These are phyloP conservation scores for Dipteronia sinensis DNA, from an alignment of 345 rosid species.

Conservation along the genomic window DNA sequence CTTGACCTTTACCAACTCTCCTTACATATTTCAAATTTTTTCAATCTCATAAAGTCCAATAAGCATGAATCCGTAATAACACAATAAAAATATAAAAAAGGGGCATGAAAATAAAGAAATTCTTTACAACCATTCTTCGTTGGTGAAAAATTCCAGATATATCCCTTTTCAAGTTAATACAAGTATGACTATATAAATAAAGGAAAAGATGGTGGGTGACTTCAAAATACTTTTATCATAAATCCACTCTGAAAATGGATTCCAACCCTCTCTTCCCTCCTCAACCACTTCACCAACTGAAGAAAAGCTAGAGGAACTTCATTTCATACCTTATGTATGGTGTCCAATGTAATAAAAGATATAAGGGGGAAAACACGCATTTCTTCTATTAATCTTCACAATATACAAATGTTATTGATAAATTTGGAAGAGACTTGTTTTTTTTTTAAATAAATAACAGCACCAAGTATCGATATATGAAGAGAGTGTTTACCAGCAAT, in stretches of 20 bases:
- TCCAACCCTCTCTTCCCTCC: not conserved
- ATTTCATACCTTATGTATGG: not conserved
- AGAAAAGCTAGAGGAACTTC: not conserved
- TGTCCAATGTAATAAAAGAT: not conserved
- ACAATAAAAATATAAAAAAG: not conserved
- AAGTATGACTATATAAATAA: not conserved
- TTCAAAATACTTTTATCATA: not conserved
- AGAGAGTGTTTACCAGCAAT: conserved; percentile 48
- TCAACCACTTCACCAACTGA: not conserved
- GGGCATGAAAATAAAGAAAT: not conserved
- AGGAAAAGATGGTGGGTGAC: not conserved
- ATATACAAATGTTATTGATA: not conserved
- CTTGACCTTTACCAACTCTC: too few species aligned
- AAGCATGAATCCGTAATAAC: not conserved
- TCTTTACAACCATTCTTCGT: not conserved
- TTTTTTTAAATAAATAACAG: not conserved
- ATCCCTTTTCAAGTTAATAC: not conserved
- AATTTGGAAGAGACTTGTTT: too few species aligned
- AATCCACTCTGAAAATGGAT: not conserved
- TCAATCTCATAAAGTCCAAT: not conserved
- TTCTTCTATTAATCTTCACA: not conserved
- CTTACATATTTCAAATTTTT: not conserved
- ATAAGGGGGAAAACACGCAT: not conserved
- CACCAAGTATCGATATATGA: not conserved
- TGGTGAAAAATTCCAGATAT: not conserved